A percentile compares a stretch with the other conserved stretches of the same genome.
These are phyloP conservation scores for Marasmius oreades DNA, from an alignment of 1,284 basidiomycete species.

Conservation along the genomic window DNA sequence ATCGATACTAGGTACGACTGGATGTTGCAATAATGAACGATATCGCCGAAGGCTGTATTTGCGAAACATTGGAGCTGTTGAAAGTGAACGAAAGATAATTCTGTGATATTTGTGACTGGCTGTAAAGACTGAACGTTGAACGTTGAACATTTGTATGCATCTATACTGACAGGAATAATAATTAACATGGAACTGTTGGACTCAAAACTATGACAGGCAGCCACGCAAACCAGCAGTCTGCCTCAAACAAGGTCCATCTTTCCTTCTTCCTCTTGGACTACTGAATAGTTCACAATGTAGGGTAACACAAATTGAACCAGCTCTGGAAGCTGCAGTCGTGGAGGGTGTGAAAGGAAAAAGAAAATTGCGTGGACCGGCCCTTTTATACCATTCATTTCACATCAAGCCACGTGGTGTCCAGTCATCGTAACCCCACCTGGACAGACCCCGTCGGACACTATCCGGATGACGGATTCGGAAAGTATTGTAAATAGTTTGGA, in stretches of 20 bases:
- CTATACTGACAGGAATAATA: constrained; percentile 7
- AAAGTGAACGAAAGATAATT: not conserved
- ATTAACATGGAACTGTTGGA: constrained; percentile 40
- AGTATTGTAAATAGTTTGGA: constrained; percentile 42
- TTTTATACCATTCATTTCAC: constrained; percentile 1
- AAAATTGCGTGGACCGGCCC: not conserved
- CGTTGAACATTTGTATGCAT: constrained; percentile 6
- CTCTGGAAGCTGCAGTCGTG: not conserved
- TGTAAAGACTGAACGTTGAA: constrained; percentile 4
- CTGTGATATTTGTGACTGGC: not conserved
- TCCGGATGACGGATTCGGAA: constrained; percentile 44
- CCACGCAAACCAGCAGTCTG: constrained; percentile 42
- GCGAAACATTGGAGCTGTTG: constrained; percentile 20
- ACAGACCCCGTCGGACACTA: constrained; percentile 17
- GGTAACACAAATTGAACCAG: not conserved
- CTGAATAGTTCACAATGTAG: not conserved
- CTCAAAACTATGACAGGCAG: constrained; percentile 69
- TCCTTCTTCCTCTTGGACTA: constrained; percentile 17
- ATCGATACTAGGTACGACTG: constrained; percentile 34
- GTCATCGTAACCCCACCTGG: not conserved
- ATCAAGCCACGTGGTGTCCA: not conserved
- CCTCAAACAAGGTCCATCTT: constrained; percentile 69
- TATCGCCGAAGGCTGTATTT: constrained; percentile 46
- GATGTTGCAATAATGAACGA: constrained; percentile 52
- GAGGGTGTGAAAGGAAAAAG: not conserved